Percentiles rank a stretch among this genome's conserved stretches.
phyloP scores from a whole-genome alignment of 257 asterid species.

The Rubia yunnanensis region DNA sequence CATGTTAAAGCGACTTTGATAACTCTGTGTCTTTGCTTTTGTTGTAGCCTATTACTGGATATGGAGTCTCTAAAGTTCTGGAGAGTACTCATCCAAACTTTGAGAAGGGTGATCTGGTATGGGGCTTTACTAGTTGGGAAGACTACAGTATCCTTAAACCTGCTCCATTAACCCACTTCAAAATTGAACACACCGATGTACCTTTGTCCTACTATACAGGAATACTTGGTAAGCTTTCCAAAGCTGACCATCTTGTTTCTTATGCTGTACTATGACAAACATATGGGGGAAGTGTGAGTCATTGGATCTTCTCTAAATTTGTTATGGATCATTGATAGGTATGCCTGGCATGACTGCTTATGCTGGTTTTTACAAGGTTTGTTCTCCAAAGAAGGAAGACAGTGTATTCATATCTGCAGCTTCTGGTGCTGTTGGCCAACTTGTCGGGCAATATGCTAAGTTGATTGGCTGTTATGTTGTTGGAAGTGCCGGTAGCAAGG shows the following conservation, averaged over 20 bases:
- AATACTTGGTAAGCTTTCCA: conserved; percentile 28
- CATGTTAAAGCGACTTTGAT: neutral
- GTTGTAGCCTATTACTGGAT: conserved; percentile 33
- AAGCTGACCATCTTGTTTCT: neutral
- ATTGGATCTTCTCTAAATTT: neutral
- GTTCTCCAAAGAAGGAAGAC: conserved; percentile 30
- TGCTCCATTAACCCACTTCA: conserved; percentile 21
- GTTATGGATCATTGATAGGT: conserved; percentile 4
- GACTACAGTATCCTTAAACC: conserved; percentile 33
- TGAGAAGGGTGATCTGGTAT: conserved; percentile 41
- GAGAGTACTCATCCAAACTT: conserved; percentile 45
- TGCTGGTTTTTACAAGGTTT: conserved; percentile 28
- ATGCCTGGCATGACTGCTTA: conserved; percentile 29
- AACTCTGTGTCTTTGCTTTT: neutral
- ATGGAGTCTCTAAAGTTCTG: conserved; percentile 40
- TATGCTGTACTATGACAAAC: neutral
- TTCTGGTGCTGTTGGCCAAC: conserved; percentile 33
- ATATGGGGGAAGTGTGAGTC: neutral
- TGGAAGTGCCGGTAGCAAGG: conserved; percentile 29
- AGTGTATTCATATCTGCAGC: conserved; percentile 23
- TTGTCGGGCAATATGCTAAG: conserved; percentile 29
- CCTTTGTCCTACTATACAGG: conserved; percentile 42
- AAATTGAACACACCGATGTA: conserved; percentile 30
- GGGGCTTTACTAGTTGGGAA: conserved; percentile 57
- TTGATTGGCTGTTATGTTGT: conserved; percentile 25